Evolutionary conservation across 2,329 filamentous ascomycete species (phyloP).

Genomic region (Colletotrichum godetiae): DNA sequence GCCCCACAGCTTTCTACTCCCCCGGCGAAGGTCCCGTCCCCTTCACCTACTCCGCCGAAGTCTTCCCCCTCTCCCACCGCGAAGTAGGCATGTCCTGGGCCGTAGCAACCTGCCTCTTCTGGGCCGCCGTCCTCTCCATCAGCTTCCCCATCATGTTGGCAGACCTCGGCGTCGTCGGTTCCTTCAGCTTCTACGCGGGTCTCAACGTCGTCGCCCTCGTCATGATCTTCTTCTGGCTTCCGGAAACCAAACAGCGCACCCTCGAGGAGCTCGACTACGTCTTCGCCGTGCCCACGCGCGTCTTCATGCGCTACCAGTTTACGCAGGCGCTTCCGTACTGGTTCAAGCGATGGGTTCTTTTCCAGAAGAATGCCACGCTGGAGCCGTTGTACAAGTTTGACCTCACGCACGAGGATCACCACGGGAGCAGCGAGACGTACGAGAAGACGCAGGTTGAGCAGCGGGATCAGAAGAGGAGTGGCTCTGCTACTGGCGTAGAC

Average conservation of each 20-base stretch:
- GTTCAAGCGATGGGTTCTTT: conserved; percentile 44
- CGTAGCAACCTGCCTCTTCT: conserved; percentile 70
- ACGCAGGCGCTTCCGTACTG: conserved; percentile 47
- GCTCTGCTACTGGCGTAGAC: not conserved
- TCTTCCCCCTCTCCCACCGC: conserved; percentile 72
- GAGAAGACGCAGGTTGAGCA: conserved; percentile 53
- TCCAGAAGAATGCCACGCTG: conserved; percentile 45
- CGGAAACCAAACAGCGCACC: conserved; percentile 69
- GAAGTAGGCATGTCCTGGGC: conserved; percentile 74
- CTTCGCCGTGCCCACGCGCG: conserved; percentile 47
- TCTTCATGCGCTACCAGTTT: conserved; percentile 48
- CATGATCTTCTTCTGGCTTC: conserved; percentile 68
- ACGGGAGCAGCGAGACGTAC: conserved; percentile 44
- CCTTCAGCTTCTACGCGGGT: conserved; percentile 66
- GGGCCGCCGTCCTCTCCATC: conserved; percentile 61
- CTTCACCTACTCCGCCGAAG: conserved; percentile 71
- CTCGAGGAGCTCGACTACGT: conserved; percentile 59
- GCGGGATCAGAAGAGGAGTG: conserved; percentile 44
- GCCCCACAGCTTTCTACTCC: conserved; percentile 64
- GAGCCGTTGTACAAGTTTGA: conserved; percentile 56
- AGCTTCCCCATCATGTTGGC: conserved; percentile 63
- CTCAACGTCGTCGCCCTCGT: conserved; percentile 66
- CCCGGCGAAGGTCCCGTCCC: conserved; percentile 70
- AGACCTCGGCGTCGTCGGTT: conserved; percentile 40
- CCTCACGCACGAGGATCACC: conserved; percentile 42